Percentiles rank a stretch among this genome's conserved stretches.
Evolutionary conservation across 164 flowering plant genomes (phyloP).

Genomic region (Vitis rotundifolia): DNA sequence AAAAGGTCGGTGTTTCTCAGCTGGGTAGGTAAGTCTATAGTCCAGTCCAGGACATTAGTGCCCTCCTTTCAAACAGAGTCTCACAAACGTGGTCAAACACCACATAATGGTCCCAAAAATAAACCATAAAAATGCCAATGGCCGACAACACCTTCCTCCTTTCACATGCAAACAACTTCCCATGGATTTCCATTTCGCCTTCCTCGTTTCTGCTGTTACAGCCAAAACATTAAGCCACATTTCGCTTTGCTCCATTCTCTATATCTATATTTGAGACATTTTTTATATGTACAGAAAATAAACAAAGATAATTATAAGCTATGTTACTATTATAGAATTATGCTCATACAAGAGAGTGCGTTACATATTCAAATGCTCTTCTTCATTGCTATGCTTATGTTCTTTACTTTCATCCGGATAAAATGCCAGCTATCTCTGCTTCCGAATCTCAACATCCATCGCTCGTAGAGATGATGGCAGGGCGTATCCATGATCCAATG

Average conservation of each 20-base stretch:
- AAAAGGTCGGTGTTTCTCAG: background rate
- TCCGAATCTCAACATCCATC: slow-evolving; percentile 15
- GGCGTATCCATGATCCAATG: background rate
- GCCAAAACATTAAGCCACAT: too few relatives aligned
- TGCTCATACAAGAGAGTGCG: background rate
- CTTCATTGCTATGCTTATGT: slow-evolving; percentile 17
- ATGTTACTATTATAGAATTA: background rate
- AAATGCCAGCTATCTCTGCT: slow-evolving; percentile 60
- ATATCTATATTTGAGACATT: too few relatives aligned
- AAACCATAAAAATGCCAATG: slow-evolving; percentile 31
- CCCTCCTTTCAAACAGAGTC: slow-evolving; percentile 2
- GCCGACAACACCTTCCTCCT: slow-evolving; percentile 52
- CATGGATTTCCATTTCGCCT: background rate
- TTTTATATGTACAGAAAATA: too few relatives aligned
- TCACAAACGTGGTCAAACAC: slow-evolving; percentile 47
- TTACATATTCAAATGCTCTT: slow-evolving; percentile 6
- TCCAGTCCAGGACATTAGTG: background rate
- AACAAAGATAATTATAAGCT: too few relatives aligned
- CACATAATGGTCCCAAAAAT: slow-evolving; percentile 14
- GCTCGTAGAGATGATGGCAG: background rate
- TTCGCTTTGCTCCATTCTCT: too few relatives aligned
- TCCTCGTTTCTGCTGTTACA: too few relatives aligned
- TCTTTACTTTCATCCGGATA: slow-evolving; percentile 21
- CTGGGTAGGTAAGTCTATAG: slow-evolving; percentile 1
- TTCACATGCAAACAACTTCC: slow-evolving; percentile 40